Evolutionary conservation across 192 early-diverging fungal species (phyloP).

Genomic region (Anaeromyces robustus): DNA sequence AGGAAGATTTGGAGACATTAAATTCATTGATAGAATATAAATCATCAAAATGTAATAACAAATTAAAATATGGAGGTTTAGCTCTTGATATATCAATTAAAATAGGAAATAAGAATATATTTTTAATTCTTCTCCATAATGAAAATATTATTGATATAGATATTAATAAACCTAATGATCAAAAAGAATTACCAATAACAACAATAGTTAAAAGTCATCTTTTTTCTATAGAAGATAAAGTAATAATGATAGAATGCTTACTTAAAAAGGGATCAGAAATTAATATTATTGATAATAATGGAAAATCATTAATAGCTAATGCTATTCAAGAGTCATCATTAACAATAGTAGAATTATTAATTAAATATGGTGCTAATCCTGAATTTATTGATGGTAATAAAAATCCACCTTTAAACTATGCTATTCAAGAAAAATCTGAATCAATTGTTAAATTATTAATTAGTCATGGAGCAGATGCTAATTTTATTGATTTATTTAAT

Average conservation of each 20-base stretch:
- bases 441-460: background rate
- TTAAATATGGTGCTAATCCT: background rate
- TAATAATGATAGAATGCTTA: background rate
- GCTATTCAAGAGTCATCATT: background rate
- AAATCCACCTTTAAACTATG: background rate
- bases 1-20: background rate
- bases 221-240: background rate
- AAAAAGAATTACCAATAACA: background rate
- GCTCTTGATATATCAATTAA: no score
- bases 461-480: background rate
- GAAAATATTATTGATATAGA: background rate
- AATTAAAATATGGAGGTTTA: no score
- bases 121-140: no score
- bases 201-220: background rate
- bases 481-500: background rate
- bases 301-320: background rate
- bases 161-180: background rate
- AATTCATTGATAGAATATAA: background rate
- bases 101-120: no score
- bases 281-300: background rate
- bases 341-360: background rate
- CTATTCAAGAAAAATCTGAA: background rate
- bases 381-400: background rate
- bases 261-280: background rate
- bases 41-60: background rate